phyloP scores from a whole-genome alignment of 208 protist genomes.

The Phytomonas sp. region DNA sequence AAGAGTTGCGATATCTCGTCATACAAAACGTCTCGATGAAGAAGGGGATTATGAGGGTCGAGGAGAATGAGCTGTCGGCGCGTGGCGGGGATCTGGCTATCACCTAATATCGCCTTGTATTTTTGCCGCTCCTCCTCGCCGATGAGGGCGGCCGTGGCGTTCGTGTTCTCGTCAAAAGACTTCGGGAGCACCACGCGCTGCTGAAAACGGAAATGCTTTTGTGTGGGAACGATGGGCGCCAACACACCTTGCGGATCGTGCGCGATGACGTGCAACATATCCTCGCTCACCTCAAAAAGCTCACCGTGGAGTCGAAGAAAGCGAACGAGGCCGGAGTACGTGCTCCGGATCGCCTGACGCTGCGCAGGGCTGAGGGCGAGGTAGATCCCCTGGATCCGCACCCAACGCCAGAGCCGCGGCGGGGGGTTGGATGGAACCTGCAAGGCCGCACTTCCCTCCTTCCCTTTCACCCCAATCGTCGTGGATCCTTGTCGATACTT shows the following conservation, averaged over 20 bases:
- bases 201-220: slow-evolving; percentile 47
- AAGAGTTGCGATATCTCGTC: slow-evolving; percentile 65
- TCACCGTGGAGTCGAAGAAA: slow-evolving; percentile 83
- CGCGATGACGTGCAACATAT: slow-evolving; percentile 70
- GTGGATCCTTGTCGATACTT: not conserved
- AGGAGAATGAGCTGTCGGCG: slow-evolving; percentile 60
- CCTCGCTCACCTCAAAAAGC: slow-evolving; percentile 66
- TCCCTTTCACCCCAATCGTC: not conserved
- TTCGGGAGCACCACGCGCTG: slow-evolving; percentile 62
- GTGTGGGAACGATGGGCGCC: slow-evolving; percentile 54
- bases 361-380: slow-evolving; percentile 33
- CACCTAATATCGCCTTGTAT: slow-evolving; percentile 32
- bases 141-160: slow-evolving; percentile 29
- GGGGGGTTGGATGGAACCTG: not conserved
- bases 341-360: slow-evolving; percentile 27
- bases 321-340: slow-evolving; percentile 62
- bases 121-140: slow-evolving; percentile 37
- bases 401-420: slow-evolving; percentile 59
- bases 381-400: slow-evolving; percentile 63
- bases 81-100: slow-evolving; percentile 49
- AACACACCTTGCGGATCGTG: slow-evolving; percentile 59
- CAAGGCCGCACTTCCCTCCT: not conserved
- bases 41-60: slow-evolving; percentile 76
- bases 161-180: slow-evolving; percentile 49
- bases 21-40: slow-evolving; percentile 50